Percentiles rank a stretch among this genome's conserved stretches.
These are phyloP conservation scores for Anisodus acutangulus DNA, from an alignment of 257 asterid genomes.

Conservation along the genomic window DNA sequence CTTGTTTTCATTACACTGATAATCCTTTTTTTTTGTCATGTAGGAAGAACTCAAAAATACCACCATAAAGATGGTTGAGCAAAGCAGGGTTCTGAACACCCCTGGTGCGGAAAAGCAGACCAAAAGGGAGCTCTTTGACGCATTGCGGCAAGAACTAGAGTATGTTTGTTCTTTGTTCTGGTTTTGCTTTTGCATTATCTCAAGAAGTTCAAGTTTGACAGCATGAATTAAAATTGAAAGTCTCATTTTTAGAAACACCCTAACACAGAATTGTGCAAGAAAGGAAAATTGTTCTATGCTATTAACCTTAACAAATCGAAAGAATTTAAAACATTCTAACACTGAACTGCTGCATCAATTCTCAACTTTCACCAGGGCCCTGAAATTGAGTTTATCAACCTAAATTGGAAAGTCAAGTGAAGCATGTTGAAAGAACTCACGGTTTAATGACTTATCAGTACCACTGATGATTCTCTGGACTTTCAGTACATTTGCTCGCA, in stretches of 20 bases:
- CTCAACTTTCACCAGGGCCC: not conserved
- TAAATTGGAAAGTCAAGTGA: constrained; percentile 10
- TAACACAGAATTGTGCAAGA: not conserved
- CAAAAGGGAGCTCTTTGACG: constrained; percentile 92
- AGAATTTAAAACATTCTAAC: not conserved
- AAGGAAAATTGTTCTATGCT: not conserved
- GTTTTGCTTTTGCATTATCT: constrained; percentile 6
- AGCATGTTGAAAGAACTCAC: constrained; percentile 12
- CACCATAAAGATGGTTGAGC: constrained; percentile 63
- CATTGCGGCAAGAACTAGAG: constrained; percentile 99
- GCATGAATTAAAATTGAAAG: not conserved
- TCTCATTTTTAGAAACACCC: not conserved
- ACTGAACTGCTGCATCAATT: not conserved
- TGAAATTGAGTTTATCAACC: not conserved
- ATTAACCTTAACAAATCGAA: not conserved
- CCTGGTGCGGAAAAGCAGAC: constrained; percentile 97
- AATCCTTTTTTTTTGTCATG: not conserved
- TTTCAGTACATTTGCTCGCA: not conserved
- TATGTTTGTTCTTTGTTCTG: constrained; percentile 41
- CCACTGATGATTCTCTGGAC: not conserved
- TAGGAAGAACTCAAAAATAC: constrained; percentile 81
- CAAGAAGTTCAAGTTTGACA: not conserved
- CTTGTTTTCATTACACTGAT: not conserved
- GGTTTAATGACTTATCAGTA: not conserved
- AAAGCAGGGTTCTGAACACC: constrained; percentile 90